Conservation (phyloP, 2,329 filamentous ascomycete genomes). For the Neonectria hederae region DNA sequence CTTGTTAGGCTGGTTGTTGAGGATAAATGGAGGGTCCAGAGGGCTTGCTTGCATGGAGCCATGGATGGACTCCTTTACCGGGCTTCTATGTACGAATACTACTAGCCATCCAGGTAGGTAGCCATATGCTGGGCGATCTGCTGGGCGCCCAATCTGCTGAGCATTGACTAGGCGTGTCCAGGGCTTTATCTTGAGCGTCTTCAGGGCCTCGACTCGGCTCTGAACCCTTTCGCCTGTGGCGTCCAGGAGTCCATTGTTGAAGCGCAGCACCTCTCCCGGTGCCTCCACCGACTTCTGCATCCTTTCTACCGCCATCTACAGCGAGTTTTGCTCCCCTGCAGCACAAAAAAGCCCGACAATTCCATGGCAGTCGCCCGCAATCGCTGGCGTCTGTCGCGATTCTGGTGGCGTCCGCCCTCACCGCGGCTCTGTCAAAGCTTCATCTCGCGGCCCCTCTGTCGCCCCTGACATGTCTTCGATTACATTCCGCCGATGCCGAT, state of each 20-base stretch:
- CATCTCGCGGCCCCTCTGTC: slow-evolving; percentile 15
- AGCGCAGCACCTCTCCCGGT: background rate
- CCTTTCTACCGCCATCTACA: background rate
- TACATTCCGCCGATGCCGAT: slow-evolving; percentile 40
- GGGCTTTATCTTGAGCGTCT: background rate
- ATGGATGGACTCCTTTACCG: background rate
- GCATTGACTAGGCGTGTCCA: background rate
- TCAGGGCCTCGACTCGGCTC: background rate
- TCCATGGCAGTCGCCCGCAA: slow-evolving; percentile 20
- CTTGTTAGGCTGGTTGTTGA: background rate
- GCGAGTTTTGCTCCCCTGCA: background rate
- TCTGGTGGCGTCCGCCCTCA: slow-evolving; percentile 32
- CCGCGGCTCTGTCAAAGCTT: slow-evolving; percentile 41
- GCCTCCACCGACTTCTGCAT: background rate
- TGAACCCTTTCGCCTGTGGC: background rate
- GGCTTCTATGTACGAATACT: background rate
- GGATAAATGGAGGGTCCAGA: background rate
- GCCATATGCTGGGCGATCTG: background rate
- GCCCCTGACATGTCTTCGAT: slow-evolving; percentile 42
- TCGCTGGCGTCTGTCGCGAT: slow-evolving; percentile 19
- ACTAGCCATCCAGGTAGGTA: no score
- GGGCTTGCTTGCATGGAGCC: no score
- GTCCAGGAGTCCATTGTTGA: background rate
- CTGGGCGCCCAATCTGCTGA: background rate
- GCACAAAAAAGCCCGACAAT: slow-evolving; percentile 9